A percentile compares a stretch with the other conserved stretches of the same genome.
Conservation (phyloP, 1,284 basidiomycete genomes). For the Moniliella sp. region DNA sequence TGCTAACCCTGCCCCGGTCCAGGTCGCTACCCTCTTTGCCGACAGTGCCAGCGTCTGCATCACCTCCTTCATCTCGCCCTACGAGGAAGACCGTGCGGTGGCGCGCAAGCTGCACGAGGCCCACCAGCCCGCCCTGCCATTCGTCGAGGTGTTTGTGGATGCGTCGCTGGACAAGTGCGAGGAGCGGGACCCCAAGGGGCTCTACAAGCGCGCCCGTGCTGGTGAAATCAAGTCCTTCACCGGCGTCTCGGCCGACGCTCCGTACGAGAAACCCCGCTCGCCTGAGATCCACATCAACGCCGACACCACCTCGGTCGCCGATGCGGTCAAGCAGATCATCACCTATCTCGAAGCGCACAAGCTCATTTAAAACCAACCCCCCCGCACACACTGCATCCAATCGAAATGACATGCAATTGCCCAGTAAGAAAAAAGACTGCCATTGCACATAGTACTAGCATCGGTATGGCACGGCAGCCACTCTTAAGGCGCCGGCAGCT, state of each 20-base stretch:
- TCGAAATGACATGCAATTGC: no score
- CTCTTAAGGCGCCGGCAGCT: no score
- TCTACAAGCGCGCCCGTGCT: conserved; percentile 87
- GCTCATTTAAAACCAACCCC: no score
- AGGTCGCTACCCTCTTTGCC: conserved; percentile 85
- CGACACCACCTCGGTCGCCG: conserved; percentile 53
- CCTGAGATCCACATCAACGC: conserved; percentile 88
- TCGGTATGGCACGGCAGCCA: no score
- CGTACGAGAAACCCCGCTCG: conserved; percentile 67
- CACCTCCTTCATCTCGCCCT: conserved; percentile 98
- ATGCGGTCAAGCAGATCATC: conserved; percentile 58
- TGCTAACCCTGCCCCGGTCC: conserved; percentile 1
- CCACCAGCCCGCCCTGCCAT: conserved; percentile 46
- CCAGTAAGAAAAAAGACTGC: no score
- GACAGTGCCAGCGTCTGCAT: conserved; percentile 64
- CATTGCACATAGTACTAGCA: no score
- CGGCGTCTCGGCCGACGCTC: conserved; percentile 62
- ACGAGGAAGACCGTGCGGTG: conserved; percentile 55
- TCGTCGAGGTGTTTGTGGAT: conserved; percentile 78
- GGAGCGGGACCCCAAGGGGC: conserved; percentile 78
- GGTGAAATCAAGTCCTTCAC: conserved; percentile 98
- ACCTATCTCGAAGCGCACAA: no score
- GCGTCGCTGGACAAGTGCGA: conserved; percentile 74
- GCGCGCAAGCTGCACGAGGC: conserved; percentile 57
- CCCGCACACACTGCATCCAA: no score